Conservation (phyloP, 495 filamentous ascomycete species). For the Cryomyces minteri region DNA sequence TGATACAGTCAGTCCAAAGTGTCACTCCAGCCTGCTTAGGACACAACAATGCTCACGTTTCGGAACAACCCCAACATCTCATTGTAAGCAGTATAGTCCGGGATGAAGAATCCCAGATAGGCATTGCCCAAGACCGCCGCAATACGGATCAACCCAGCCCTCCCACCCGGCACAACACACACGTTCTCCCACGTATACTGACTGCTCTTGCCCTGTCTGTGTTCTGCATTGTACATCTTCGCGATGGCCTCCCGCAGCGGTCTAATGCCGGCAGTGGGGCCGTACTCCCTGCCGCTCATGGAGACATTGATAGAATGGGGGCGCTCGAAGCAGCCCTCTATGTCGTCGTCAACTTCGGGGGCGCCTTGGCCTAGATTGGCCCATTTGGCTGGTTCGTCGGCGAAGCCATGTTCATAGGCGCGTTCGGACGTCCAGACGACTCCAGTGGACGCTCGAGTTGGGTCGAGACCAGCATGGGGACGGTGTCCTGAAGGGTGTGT, state of each 20-base stretch:
- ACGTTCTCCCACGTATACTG: slow-evolving; percentile 98
- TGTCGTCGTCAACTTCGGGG: slow-evolving; percentile 86
- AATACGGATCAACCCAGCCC: slow-evolving; percentile 84
- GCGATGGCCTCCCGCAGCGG: slow-evolving; percentile 80
- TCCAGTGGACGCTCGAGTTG: slow-evolving; percentile 43
- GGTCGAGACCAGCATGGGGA: slow-evolving; percentile 77
- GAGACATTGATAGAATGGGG: slow-evolving; percentile 65
- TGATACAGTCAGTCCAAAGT: no score
- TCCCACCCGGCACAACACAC: slow-evolving; percentile 88
- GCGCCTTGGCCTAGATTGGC: slow-evolving; percentile 92
- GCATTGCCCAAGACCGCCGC: slow-evolving; percentile 86
- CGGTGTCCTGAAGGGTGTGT: slow-evolving; percentile 33
- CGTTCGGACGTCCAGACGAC: slow-evolving; percentile 24
- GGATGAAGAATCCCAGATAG: slow-evolving; percentile 64
- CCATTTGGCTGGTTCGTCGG: slow-evolving; percentile 67
- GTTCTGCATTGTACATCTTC: slow-evolving; percentile 79
- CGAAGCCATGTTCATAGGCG: slow-evolving; percentile 28
- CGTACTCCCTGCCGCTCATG: slow-evolving; percentile 68
- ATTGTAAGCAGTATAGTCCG: slow-evolving; percentile 69
- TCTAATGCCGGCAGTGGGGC: slow-evolving; percentile 86
- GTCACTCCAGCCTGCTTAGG: no score
- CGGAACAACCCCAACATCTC: slow-evolving; percentile 91
- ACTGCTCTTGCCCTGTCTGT: slow-evolving; percentile 71
- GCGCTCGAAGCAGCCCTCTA: slow-evolving; percentile 76
- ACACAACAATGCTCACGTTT: slow-evolving; percentile 34